phyloP scores from a whole-genome alignment of 345 rosid genomes.

The Erucastrum elatum region DNA sequence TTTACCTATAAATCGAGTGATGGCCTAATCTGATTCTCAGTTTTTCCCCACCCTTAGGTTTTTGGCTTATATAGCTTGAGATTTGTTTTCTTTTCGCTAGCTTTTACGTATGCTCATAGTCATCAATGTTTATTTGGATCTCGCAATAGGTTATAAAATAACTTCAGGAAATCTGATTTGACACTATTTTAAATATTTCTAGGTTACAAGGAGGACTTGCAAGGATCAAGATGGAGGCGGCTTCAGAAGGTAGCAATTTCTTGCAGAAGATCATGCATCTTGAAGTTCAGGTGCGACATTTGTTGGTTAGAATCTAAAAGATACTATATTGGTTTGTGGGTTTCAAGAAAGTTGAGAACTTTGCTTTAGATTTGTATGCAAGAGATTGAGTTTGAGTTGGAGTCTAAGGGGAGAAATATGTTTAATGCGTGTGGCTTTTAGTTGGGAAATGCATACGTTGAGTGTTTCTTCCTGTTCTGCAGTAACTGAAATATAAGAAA shows the following conservation, averaged over 20 bases:
- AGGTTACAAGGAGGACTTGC: too few relatives aligned
- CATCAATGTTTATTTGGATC: too few relatives aligned
- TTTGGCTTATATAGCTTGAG: too few relatives aligned
- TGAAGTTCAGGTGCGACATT: neutral
- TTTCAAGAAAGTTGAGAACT: neutral
- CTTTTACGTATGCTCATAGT: too few relatives aligned
- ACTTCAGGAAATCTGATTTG: too few relatives aligned
- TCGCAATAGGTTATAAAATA: too few relatives aligned
- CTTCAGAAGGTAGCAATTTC: neutral
- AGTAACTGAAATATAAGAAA: neutral
- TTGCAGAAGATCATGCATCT: neutral
- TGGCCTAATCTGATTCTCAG: too few relatives aligned
- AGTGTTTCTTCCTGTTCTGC: neutral
- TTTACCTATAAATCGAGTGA: too few relatives aligned
- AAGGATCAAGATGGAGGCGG: neutral
- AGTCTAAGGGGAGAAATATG: neutral
- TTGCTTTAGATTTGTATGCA: too few relatives aligned
- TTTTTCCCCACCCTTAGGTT: too few relatives aligned
- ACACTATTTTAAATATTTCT: slow-evolving; percentile 16
- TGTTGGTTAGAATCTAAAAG: neutral
- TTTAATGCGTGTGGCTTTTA: neutral
- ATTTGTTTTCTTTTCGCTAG: too few relatives aligned
- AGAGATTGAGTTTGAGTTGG: neutral
- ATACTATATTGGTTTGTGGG: neutral
- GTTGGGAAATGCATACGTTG: neutral